Base-by-base conservation (phyloP, 306 rosid genomes). In the Notholithocarpus densiflorus region DNA sequence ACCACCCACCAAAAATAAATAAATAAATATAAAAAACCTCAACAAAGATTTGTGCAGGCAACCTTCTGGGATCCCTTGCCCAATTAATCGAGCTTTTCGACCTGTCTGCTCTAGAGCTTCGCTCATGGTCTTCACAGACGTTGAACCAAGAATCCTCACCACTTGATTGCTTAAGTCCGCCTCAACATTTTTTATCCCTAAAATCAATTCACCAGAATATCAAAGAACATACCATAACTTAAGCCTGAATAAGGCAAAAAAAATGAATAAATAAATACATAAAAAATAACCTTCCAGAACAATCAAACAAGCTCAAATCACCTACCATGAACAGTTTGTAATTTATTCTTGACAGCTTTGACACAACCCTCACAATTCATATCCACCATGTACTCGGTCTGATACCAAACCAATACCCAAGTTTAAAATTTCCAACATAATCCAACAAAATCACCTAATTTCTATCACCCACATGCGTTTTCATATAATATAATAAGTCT, bases 371-470 rank as follows among this genome's bases (percentile, higher is more conserved):
- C 97, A 56, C 98, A 95, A 65, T 72, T 91, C 99, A 95, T 93
- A 89, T 95, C 97, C 82, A 95, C 98, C 98, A 93, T 93, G 82
- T 83, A 95, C 81, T 93, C 98, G 15, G 98, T 90, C 98, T 95
- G 80, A 43, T 26, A 88, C 74, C 81, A 80, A 72, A 87, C 65
- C 75, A 77, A 78, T 75, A 64, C 23, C 43, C 51, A 71, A 82
- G 4, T 32, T 64, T 24, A 31, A 54, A 40, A 21, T 19, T 11
- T 77, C 72, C 66, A 59, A 83, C 2, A 53, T 32, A 19, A 66
- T 51, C 37, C 37, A 73, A 14, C 37, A 78, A 19, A 76, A 59
- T 7, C 45, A 56, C 53, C 43, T 62, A 11, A 81, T 21, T 62
- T 74, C 9, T 34, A 81, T 10, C 26, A 48, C 43, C n/a, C 55